These are phyloP conservation scores for Hypoxylon sp. DNA, from an alignment of 2,329 filamentous ascomycete species.

Conservation along the genomic window DNA sequence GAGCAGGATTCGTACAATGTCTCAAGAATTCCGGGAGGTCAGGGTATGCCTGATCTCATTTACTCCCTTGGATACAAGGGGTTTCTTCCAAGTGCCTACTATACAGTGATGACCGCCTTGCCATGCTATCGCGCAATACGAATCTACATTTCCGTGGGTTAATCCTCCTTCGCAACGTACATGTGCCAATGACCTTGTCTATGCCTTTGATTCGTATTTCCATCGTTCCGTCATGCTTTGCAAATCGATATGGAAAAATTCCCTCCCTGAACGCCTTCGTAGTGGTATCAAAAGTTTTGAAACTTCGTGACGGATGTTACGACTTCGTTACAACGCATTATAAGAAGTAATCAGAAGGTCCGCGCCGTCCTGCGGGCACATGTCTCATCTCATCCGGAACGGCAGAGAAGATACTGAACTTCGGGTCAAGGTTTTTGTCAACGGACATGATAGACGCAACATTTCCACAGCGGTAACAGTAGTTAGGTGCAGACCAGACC, in stretches of 20 bases:
- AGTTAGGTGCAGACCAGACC: constrained; percentile 98
- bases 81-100: constrained; percentile 29
- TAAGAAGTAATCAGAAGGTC: constrained; percentile 79
- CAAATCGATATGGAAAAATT: constrained; percentile 31
- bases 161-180: constrained; percentile 13
- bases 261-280: constrained; percentile 38
- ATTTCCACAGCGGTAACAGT: constrained; percentile 95
- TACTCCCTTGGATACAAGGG: neutral
- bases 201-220: constrained; percentile 31
- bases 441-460: constrained; percentile 97
- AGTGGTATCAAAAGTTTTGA: constrained; percentile 52
- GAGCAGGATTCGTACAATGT: constrained; percentile 24
- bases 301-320: constrained; percentile 37
- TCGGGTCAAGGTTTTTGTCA: constrained; percentile 85
- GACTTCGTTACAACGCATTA: constrained; percentile 55
- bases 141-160: constrained; percentile 21
- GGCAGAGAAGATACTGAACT: constrained; percentile 92
- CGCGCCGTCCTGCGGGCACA: constrained; percentile 78
- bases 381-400: constrained; percentile 89
- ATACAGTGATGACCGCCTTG: constrained; percentile 33
- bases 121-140: constrained; percentile 20
- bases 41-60: constrained; percentile 5
- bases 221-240: constrained; percentile 38
- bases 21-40: neutral
- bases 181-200: constrained; percentile 31